A percentile compares a stretch with the other conserved stretches of the same genome.
phyloP scores from a whole-genome alignment of 164 flowering plant genomes.

The Annona squamosa region DNA sequence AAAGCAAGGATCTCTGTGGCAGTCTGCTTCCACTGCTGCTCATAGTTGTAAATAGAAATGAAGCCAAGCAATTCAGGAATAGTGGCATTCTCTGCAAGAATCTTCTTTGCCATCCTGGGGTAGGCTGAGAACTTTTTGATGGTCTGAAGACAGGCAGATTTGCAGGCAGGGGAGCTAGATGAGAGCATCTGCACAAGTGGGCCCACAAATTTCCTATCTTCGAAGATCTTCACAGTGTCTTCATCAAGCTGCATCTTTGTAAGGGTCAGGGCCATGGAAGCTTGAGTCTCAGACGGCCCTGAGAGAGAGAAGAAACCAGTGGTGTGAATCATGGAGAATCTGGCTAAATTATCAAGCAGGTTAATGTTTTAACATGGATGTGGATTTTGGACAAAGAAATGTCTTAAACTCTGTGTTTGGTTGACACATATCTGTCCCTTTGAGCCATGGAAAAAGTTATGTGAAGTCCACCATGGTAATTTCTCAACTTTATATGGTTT shows the following conservation, averaged over 20 bases:
- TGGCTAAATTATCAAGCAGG: not conserved
- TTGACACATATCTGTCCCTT: too few relatives aligned
- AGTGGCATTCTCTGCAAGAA: conserved; percentile 12
- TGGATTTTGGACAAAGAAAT: not conserved
- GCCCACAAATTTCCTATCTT: conserved; percentile 10
- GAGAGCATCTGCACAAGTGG: conserved; percentile 4
- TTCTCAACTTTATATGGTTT: not conserved
- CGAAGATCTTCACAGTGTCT: conserved; percentile 5
- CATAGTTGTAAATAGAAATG: conserved; percentile 9
- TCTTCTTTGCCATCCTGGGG: conserved; percentile 9
- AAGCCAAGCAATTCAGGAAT: conserved; percentile 15
- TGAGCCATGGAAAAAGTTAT: not conserved
- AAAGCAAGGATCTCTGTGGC: conserved; percentile 13
- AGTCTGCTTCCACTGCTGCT: conserved; percentile 11
- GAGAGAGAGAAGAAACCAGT: conserved; percentile 1
- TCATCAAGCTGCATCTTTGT: conserved; percentile 18
- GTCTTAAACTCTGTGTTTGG: too few relatives aligned
- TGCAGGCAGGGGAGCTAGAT: conserved; percentile 12
- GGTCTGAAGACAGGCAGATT: conserved; percentile 18
- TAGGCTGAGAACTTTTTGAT: conserved; percentile 16
- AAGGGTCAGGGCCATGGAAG: conserved; percentile 16
- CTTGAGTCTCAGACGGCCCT: conserved; percentile 17
- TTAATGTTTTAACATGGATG: not conserved
- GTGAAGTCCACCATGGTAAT: not conserved
- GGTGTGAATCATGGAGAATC: not conserved